Percentiles rank a stretch among this genome's conserved stretches.
Conservation (phyloP, 805 yeast species). For the Pichia membranifaciens region DNA sequence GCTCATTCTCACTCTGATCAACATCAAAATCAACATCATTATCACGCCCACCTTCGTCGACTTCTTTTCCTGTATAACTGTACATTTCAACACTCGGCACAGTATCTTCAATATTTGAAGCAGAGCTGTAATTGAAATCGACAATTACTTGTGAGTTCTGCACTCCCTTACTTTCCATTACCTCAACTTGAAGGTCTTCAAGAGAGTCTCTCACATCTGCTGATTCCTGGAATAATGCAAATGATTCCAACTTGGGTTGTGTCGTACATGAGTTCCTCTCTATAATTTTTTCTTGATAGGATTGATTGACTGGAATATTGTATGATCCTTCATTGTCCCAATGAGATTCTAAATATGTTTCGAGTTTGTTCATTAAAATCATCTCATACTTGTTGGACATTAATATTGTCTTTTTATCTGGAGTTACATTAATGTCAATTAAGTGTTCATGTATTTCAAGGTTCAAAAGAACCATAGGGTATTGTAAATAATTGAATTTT, state of each 20-base stretch:
- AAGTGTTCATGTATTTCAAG: slow-evolving; percentile 44
- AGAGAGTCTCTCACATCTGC: not conserved
- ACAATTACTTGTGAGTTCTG: slow-evolving; percentile 3
- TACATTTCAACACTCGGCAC: too few species aligned
- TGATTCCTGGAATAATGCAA: slow-evolving; percentile 11
- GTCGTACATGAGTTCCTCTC: slow-evolving; percentile 1
- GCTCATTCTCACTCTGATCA: slow-evolving; percentile 2
- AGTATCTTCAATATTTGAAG: too few species aligned
- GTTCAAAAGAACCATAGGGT: slow-evolving; percentile 64
- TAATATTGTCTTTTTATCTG: slow-evolving; percentile 75
- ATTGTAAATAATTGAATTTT: slow-evolving; percentile 63
- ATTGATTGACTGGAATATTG: slow-evolving; percentile 10
- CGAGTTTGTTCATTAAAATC: slow-evolving; percentile 48
- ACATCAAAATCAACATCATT: slow-evolving; percentile 5
- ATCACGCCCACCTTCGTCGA: not conserved
- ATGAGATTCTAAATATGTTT: slow-evolving; percentile 41
- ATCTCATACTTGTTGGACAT: slow-evolving; percentile 53
- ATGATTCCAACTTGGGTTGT: slow-evolving; percentile 12
- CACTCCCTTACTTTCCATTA: slow-evolving; percentile 1
- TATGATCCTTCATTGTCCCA: slow-evolving; percentile 29
- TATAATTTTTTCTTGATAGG: slow-evolving; percentile 1
- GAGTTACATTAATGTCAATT: slow-evolving; percentile 85
- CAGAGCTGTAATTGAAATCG: too few species aligned
- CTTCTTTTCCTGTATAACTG: not conserved
- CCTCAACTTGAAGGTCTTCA: slow-evolving; percentile 8